Evolutionary conservation across 495 filamentous ascomycete species (phyloP).

Genomic region (Letharia columbiana): DNA sequence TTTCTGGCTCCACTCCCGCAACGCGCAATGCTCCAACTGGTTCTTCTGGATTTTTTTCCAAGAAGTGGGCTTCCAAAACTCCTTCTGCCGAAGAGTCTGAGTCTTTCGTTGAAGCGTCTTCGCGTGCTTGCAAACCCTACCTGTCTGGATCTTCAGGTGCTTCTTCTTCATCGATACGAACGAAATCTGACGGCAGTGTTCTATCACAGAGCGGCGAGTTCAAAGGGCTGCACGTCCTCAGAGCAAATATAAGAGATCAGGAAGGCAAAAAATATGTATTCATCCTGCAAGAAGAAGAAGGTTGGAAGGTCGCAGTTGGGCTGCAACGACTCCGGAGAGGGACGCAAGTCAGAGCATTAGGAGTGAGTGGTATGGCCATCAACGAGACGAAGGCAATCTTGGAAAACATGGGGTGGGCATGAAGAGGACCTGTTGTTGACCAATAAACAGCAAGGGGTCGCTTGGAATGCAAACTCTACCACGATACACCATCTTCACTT

Average conservation of each 20-base stretch:
- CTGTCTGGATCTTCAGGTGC: conserved; percentile 38
- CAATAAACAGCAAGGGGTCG: neutral
- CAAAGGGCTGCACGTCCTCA: conserved; percentile 64
- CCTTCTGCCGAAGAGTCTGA: conserved; percentile 56
- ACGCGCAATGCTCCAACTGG: conserved; percentile 27
- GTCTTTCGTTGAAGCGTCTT: conserved; percentile 47
- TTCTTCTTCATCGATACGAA: conserved; percentile 25
- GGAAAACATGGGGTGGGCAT: conserved; percentile 52
- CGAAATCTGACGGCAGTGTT: conserved; percentile 28
- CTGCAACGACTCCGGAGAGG: conserved; percentile 66
- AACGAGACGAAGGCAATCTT: conserved; percentile 54
- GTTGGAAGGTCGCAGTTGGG: conserved; percentile 85
- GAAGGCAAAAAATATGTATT: conserved; percentile 80
- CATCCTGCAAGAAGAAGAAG: conserved; percentile 70
- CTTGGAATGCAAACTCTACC: conserved; percentile 21
- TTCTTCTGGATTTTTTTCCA: conserved; percentile 31
- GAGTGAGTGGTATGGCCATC: conserved; percentile 51
- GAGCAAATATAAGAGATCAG: conserved; percentile 73
- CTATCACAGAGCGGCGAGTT: conserved; percentile 46
- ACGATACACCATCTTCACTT: neutral
- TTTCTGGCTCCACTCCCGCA: conserved; percentile 33
- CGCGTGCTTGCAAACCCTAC: conserved; percentile 55
- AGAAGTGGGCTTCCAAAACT: conserved; percentile 36
- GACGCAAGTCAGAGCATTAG: conserved; percentile 56
- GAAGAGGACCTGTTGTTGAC: conserved; percentile 17